A percentile compares a stretch with the other conserved stretches of the same genome.
phyloP scores from a whole-genome alignment of 2,329 filamentous ascomycete species.

The Trichoderma oligosporum region DNA sequence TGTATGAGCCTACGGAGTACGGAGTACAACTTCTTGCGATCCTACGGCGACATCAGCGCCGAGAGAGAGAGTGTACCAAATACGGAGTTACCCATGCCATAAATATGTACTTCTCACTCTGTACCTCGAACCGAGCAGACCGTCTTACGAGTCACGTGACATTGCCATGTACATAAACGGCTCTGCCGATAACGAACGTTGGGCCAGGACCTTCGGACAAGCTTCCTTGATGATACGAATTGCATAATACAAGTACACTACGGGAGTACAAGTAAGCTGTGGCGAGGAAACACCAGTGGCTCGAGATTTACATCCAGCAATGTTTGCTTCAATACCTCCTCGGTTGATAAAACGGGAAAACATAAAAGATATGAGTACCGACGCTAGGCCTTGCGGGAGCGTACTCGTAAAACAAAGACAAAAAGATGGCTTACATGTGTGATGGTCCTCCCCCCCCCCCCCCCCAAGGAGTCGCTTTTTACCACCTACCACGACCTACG shows the following conservation, averaged over 20 bases:
- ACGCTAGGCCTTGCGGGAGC: too few species aligned
- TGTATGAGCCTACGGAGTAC: too few species aligned
- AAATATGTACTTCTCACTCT: neutral
- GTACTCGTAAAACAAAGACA: too few species aligned
- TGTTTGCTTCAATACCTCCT: too few species aligned
- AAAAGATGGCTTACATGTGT: too few species aligned
- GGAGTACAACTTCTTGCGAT: neutral
- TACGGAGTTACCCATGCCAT: neutral
- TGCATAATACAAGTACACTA: neutral
- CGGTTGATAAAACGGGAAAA: too few species aligned
- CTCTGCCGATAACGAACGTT: neutral
- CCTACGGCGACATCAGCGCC: neutral
- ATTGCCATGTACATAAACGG: neutral
- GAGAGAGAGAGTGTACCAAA: too few species aligned
- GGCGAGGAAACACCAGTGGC: too few species aligned
- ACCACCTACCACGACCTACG: too few species aligned
- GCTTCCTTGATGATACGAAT: neutral
- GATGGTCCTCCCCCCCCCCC: neutral
- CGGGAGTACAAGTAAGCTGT: too few species aligned
- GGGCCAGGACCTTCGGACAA: neutral
- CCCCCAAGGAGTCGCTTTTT: neutral
- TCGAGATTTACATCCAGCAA: too few species aligned
- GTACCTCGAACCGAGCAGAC: neutral
- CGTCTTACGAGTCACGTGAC: constrained; percentile 7
- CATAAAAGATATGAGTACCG: too few species aligned